Conservation (phyloP, 495 filamentous ascomycete genomes). For the Xylaria longipes region DNA sequence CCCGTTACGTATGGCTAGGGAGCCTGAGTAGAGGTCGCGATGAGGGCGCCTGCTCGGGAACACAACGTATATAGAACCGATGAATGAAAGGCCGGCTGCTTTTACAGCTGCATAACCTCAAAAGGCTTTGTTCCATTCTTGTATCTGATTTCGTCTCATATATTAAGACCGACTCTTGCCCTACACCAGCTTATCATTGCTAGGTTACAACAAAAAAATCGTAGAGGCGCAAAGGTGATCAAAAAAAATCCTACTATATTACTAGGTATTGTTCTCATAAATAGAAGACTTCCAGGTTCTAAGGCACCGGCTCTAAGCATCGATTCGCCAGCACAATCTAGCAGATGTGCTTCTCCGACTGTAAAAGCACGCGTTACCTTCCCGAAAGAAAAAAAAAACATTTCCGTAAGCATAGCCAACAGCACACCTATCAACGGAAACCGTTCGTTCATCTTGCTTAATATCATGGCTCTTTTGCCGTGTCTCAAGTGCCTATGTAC, state of each 20-base stretch:
- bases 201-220: too few relatives aligned
- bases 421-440: not conserved
- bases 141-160: not conserved
- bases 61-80: conserved; percentile 13
- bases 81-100: not conserved
- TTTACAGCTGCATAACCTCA: not conserved
- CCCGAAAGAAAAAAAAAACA: too few relatives aligned
- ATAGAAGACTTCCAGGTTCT: too few relatives aligned
- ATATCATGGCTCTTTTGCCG: not conserved
- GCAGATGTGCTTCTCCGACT: not conserved
- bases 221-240: too few relatives aligned
- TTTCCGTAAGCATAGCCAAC: not conserved
- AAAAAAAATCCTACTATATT: too few relatives aligned
- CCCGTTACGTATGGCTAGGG: not conserved
- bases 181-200: too few relatives aligned
- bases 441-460: not conserved
- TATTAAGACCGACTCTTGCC: not conserved
- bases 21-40: not conserved
- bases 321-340: too few relatives aligned
- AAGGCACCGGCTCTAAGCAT: too few relatives aligned
- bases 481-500: not conserved
- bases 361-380: not conserved
- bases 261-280: too few relatives aligned
- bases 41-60: not conserved
- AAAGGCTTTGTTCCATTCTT: not conserved